A percentile compares a stretch with the other conserved stretches of the same genome.
Evolutionary conservation across 2,329 filamentous ascomycete species (phyloP).

Genomic region (Aspergillus fischeri): DNA sequence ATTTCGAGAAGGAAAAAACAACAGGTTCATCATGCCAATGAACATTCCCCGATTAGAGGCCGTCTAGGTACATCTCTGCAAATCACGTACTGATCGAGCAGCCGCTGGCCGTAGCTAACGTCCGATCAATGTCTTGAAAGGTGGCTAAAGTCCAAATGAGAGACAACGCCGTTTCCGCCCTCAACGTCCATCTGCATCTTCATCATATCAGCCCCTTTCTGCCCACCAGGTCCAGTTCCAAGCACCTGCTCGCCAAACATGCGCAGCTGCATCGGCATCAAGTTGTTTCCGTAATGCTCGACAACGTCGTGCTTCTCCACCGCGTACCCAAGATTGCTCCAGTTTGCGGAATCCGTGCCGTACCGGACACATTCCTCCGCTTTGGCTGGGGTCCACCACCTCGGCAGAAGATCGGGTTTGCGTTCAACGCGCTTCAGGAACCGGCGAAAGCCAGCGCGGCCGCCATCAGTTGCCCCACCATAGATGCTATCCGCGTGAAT

Average conservation of each 20-base stretch:
- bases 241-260: conserved; percentile 9
- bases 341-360: neutral
- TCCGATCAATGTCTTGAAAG: neutral
- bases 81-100: neutral
- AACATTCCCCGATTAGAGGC: neutral
- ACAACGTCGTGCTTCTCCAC: neutral
- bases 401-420: neutral
- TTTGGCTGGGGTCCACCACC: conserved; percentile 4
- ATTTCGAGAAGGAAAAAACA: neutral
- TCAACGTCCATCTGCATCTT: neutral
- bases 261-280: conserved; percentile 5
- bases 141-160: neutral
- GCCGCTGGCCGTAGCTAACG: neutral
- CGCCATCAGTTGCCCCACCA: neutral
- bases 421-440: conserved; percentile 3
- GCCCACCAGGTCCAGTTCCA: neutral
- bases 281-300: neutral
- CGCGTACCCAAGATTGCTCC: neutral
- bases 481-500: neutral
- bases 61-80: neutral
- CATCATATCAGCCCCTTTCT: neutral
- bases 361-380: neutral
- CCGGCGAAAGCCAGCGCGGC: neutral
- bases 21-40: neutral
- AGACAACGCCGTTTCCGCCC: neutral